Conservation (phyloP, 345 rosid species). For the Melastoma malabathricum region DNA sequence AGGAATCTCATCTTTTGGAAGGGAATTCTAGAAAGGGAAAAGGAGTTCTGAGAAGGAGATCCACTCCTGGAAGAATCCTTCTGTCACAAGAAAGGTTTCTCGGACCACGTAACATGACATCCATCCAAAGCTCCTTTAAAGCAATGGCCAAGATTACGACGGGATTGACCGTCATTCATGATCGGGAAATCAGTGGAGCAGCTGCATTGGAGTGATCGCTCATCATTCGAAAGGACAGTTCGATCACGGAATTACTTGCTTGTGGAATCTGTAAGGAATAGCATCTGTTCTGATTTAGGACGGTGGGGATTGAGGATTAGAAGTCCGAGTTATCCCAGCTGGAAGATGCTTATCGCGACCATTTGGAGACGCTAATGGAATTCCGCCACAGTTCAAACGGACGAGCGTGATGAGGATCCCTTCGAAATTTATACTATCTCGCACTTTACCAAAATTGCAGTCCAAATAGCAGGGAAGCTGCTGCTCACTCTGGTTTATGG, state of each 20-base stretch:
- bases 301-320: too few relatives aligned
- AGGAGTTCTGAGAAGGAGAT: constrained; percentile 17
- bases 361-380: too few relatives aligned
- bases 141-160: too few relatives aligned
- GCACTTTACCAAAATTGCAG: neutral
- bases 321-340: too few relatives aligned
- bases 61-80: constrained; percentile 40
- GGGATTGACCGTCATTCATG: too few relatives aligned
- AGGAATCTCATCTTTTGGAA: constrained; percentile 37
- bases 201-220: too few relatives aligned
- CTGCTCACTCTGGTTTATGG: neutral
- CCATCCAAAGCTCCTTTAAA: neutral
- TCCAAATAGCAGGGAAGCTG: neutral
- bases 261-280: constrained; percentile 1
- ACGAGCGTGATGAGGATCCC: constrained; percentile 2
- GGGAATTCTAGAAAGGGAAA: constrained; percentile 1
- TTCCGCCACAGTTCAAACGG: neutral
- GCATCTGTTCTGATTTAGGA: neutral
- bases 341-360: too few relatives aligned
- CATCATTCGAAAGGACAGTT: neutral
- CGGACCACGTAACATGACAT: constrained; percentile 5
- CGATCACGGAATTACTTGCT: constrained; percentile 1
- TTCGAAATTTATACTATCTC: neutral
- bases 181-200: too few relatives aligned
- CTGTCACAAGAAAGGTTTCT: constrained; percentile 22